Conservation (phyloP, 352 stramenopile species). For the Pythium biforme region DNA sequence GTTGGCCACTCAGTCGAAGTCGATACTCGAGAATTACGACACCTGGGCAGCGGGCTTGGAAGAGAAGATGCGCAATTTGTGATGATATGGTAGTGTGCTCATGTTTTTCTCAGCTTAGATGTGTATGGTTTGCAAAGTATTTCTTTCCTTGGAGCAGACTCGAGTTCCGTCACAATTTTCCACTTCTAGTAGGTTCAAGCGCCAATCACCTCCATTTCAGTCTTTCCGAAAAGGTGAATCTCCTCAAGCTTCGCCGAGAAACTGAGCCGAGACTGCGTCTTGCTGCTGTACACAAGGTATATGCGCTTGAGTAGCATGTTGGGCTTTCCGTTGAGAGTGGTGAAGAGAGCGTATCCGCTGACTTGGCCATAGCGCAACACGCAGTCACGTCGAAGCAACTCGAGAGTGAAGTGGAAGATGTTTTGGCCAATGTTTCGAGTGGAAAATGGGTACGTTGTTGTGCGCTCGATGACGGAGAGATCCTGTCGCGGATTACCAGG, state of each 20-base stretch:
- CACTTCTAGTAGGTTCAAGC: neutral
- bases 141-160: neutral
- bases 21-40: slow-evolving; percentile 54
- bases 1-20: slow-evolving; percentile 25
- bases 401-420: slow-evolving; percentile 47
- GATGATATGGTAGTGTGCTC: slow-evolving; percentile 20
- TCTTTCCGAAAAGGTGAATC: slow-evolving; percentile 39
- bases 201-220: slow-evolving; percentile 34
- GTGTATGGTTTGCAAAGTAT: slow-evolving; percentile 7
- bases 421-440: slow-evolving; percentile 40
- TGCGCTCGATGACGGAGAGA: slow-evolving; percentile 50
- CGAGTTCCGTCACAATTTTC: neutral
- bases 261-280: slow-evolving; percentile 31
- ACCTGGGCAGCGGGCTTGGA: slow-evolving; percentile 49
- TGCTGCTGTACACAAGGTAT: slow-evolving; percentile 40
- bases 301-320: slow-evolving; percentile 54
- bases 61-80: slow-evolving; percentile 47
- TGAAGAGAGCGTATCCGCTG: slow-evolving; percentile 44
- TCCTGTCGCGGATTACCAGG: slow-evolving; percentile 49
- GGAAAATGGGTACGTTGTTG: slow-evolving; percentile 53
- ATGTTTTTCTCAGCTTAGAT: slow-evolving; percentile 20
- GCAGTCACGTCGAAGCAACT: slow-evolving; percentile 45
- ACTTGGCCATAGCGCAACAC: slow-evolving; percentile 43
- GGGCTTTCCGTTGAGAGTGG: slow-evolving; percentile 53
- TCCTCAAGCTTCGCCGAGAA: slow-evolving; percentile 36